Evolutionary conservation across 768 basidiomycete genomes (phyloP).

Genomic region (Tylopilus felleus): DNA sequence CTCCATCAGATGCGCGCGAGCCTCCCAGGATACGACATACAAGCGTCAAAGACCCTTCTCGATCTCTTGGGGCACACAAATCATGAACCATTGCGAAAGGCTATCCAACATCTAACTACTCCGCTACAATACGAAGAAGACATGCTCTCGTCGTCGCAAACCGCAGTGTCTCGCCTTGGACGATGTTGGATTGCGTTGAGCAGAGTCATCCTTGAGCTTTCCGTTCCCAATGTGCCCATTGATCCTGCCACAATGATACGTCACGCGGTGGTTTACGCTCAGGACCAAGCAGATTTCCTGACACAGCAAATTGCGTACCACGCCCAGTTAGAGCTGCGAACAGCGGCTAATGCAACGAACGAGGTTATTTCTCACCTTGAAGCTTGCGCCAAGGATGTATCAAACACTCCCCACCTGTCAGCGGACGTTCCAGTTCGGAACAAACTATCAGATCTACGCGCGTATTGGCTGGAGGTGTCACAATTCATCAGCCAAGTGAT

Average conservation of each 20-base stretch:
- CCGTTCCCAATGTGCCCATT: slow-evolving; percentile 79
- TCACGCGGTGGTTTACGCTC: slow-evolving; percentile 43
- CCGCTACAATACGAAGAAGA: slow-evolving; percentile 19
- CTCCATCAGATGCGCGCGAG: slow-evolving; percentile 13
- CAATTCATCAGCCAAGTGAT: slow-evolving; percentile 69
- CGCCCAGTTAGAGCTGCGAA: slow-evolving; percentile 47
- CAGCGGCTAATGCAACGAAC: slow-evolving; percentile 56
- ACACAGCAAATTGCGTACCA: slow-evolving; percentile 53
- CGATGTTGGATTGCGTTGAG: slow-evolving; percentile 60
- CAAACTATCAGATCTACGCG: slow-evolving; percentile 48
- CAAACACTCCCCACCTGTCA: slow-evolving; percentile 23
- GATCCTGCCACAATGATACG: slow-evolving; percentile 77
- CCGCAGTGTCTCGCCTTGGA: slow-evolving; percentile 38
- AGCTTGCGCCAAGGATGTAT: slow-evolving; percentile 28
- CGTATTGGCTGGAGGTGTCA: slow-evolving; percentile 72
- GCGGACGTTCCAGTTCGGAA: slow-evolving; percentile 34
- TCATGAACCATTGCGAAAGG: slow-evolving; percentile 34
- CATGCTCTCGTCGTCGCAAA: slow-evolving; percentile 13
- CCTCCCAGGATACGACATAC: slow-evolving; percentile 4
- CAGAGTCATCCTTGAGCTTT: slow-evolving; percentile 60
- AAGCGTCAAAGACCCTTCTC: slow-evolving; percentile 26
- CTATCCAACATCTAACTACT: slow-evolving; percentile 32
- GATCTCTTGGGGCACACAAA: slow-evolving; percentile 33
- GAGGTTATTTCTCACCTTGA: slow-evolving; percentile 46
- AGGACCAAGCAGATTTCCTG: slow-evolving; percentile 40